A percentile compares a stretch with the other conserved stretches of the same genome.
Evolutionary conservation across 345 rosid genomes (phyloP).

Genomic region (Populus tremula): DNA sequence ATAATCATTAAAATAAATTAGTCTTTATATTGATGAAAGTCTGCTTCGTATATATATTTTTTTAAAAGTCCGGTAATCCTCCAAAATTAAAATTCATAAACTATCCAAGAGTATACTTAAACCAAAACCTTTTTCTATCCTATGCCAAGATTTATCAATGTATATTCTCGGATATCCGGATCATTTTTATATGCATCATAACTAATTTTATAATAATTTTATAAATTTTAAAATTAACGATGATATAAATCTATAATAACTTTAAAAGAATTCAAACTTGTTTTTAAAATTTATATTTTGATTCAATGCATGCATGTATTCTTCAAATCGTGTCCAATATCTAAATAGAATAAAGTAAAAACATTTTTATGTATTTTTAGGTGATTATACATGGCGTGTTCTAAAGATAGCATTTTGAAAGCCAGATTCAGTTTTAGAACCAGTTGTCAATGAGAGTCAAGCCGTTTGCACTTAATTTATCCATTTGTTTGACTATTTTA

Average conservation of each 20-base stretch:
- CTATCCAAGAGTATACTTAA: too few species aligned
- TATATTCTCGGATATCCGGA: too few species aligned
- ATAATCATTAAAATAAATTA: too few species aligned
- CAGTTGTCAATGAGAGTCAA: background rate
- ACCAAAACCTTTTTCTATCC: too few species aligned
- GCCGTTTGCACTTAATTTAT: background rate
- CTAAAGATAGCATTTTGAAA: background rate
- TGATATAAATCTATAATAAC: fast-evolving
- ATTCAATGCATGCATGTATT: background rate
- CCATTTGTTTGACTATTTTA: background rate
- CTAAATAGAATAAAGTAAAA: background rate
- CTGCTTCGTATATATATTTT: too few species aligned
- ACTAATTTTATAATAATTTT: too few species aligned
- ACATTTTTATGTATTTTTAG: background rate
- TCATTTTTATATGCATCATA: too few species aligned
- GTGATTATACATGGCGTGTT: background rate
- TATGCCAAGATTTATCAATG: too few species aligned
- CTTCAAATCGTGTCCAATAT: background rate
- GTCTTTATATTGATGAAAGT: too few species aligned
- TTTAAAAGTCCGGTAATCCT: too few species aligned
- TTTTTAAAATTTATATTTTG: background rate
- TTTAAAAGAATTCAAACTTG: background rate
- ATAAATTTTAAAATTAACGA: too few species aligned
- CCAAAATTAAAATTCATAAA: too few species aligned
- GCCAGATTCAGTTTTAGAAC: background rate